phyloP scores from a whole-genome alignment of 805 yeast species.

The Barnettozyma sucrosica region DNA sequence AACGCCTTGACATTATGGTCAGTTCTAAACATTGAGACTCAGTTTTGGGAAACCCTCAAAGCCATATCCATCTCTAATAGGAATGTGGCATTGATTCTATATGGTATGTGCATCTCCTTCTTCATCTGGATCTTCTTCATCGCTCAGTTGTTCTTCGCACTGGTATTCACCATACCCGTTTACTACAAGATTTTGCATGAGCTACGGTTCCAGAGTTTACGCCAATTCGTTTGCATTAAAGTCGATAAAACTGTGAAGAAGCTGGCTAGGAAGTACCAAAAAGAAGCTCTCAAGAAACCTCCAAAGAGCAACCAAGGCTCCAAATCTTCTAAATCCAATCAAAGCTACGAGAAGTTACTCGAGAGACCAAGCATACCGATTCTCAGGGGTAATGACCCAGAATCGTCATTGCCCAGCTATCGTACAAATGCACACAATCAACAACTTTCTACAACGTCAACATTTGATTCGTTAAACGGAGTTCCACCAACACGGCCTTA shows the following conservation, averaged over 20 bases:
- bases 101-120: conserved; percentile 73
- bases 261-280: conserved; percentile 38
- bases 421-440: neutral
- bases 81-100: conserved; percentile 63
- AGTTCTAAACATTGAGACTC: conserved; percentile 33
- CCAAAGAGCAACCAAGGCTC: neutral
- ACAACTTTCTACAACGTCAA: conserved; percentile 1
- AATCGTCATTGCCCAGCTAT: neutral
- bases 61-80: conserved; percentile 55
- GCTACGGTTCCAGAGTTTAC: conserved; percentile 38
- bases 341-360: neutral
- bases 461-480: conserved; percentile 5
- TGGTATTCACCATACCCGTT: conserved; percentile 47
- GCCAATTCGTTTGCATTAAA: conserved; percentile 54
- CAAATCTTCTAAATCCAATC: neutral
- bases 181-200: conserved; percentile 38
- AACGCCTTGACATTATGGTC: conserved; percentile 69
- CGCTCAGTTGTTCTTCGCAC: conserved; percentile 47
- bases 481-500: conserved; percentile 4
- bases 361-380: conserved; percentile 12
- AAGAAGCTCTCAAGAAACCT: conserved; percentile 25
- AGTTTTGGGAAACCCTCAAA: conserved; percentile 38
- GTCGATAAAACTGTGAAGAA: conserved; percentile 53
- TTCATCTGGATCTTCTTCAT: conserved; percentile 68
- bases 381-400: neutral